phyloP scores from a whole-genome alignment of 2,329 filamentous ascomycete species.

The Juglanconis oblonga region DNA sequence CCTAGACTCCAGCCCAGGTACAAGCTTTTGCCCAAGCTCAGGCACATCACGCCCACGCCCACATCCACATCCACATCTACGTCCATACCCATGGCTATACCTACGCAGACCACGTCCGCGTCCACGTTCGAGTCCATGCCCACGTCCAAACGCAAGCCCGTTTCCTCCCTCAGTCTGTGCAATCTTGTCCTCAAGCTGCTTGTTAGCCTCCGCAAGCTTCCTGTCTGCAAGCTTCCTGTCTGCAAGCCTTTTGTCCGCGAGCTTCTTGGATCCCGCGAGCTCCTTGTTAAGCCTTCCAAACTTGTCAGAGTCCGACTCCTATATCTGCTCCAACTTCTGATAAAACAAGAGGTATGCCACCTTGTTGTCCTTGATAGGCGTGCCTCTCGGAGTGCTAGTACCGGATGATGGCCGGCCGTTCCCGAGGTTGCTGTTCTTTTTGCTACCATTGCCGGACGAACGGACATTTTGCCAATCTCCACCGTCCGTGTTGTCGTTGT shows the following conservation, averaged over 20 bases:
- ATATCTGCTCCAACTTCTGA: slow-evolving; percentile 42
- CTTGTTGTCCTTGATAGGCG: slow-evolving; percentile 75
- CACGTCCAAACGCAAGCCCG: too few relatives aligned
- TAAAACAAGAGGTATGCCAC: slow-evolving; percentile 97
- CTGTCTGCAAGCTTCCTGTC: neutral
- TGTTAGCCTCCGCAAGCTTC: neutral
- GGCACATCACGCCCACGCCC: too few relatives aligned
- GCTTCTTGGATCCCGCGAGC: too few relatives aligned
- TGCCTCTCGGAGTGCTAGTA: slow-evolving; percentile 51
- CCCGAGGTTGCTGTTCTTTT: slow-evolving; percentile 70
- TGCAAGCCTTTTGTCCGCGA: too few relatives aligned
- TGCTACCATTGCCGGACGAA: slow-evolving; percentile 58
- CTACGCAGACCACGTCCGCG: too few relatives aligned
- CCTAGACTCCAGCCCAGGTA: neutral
- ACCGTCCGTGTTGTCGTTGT: slow-evolving; percentile 63
- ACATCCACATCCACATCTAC: too few relatives aligned
- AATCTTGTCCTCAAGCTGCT: neutral
- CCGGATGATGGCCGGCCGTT: slow-evolving; percentile 58
- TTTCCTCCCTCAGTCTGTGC: neutral
- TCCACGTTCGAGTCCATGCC: too few relatives aligned
- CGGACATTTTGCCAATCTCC: slow-evolving; percentile 79
- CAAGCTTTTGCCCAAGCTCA: neutral
- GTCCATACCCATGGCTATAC: too few relatives aligned
- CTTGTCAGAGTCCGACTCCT: neutral
- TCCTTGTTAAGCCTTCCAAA: neutral